Percentiles rank a stretch among this genome's conserved stretches.
Conservation (phyloP, 2,329 filamentous ascomycete species). For the Aureobasidium sp. region DNA sequence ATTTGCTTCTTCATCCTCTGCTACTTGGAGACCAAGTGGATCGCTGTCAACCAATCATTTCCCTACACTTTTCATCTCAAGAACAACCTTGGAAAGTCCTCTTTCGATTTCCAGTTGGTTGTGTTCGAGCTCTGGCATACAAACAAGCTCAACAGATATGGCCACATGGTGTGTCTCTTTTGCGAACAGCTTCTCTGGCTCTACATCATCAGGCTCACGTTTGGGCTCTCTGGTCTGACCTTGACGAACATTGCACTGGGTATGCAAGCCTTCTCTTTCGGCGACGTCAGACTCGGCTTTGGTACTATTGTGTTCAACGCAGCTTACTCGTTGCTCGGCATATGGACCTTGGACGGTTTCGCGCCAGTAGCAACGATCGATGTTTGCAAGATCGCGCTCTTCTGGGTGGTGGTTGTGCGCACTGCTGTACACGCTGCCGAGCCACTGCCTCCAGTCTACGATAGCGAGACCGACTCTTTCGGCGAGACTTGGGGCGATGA, state of each 20-base stretch:
- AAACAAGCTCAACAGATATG: slow-evolving; percentile 23
- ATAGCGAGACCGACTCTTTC: slow-evolving; percentile 12
- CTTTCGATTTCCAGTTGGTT: slow-evolving; percentile 21
- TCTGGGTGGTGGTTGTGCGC: slow-evolving; percentile 21
- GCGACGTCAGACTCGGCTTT: slow-evolving; percentile 8
- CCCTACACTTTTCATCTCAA: slow-evolving; percentile 22
- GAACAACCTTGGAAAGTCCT: slow-evolving; percentile 17
- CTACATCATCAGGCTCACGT: slow-evolving; percentile 18
- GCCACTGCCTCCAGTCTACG: slow-evolving; percentile 19
- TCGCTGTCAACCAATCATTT: slow-evolving; percentile 22
- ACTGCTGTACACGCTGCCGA: slow-evolving; percentile 22
- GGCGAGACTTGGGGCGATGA: slow-evolving; percentile 16
- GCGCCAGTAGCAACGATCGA: slow-evolving; percentile 4
- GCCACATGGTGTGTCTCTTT: slow-evolving; percentile 21
- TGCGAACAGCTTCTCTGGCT: slow-evolving; percentile 21
- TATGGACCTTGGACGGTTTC: slow-evolving; percentile 11
- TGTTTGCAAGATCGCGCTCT: slow-evolving; percentile 18
- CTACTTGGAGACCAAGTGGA: slow-evolving; percentile 21
- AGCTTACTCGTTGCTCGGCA: slow-evolving; percentile 18
- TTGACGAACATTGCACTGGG: slow-evolving; percentile 8
- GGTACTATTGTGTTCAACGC: slow-evolving; percentile 7
- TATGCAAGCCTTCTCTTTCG: slow-evolving; percentile 20
- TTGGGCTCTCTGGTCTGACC: slow-evolving; percentile 16
- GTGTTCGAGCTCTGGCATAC: slow-evolving; percentile 23
- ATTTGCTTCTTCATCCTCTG: slow-evolving; percentile 22